phyloP scores from a whole-genome alignment of 2,329 filamentous ascomycete genomes.

The Apiospora marii region DNA sequence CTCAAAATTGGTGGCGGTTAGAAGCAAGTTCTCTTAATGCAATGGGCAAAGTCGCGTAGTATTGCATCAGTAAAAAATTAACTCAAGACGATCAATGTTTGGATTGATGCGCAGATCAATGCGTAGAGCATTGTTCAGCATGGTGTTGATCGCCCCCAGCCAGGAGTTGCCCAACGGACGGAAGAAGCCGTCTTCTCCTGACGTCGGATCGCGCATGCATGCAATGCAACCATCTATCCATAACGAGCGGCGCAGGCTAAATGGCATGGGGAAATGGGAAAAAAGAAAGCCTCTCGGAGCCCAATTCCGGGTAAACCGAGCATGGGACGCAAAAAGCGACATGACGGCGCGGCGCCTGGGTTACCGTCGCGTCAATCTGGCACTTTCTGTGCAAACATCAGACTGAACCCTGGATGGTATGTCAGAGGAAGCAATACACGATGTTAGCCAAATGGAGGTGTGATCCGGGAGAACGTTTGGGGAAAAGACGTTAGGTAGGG shows the following conservation, averaged over 20 bases:
- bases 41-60: neutral
- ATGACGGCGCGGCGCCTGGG: neutral
- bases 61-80: neutral
- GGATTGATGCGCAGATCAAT: neutral
- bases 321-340: neutral
- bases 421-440: neutral
- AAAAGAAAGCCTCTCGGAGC: neutral
- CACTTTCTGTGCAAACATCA: too few relatives aligned
- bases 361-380: neutral
- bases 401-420: neutral
- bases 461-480: neutral
- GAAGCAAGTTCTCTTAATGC: neutral
- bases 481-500: neutral
- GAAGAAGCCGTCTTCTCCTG: neutral
- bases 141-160: neutral
- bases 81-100: neutral
- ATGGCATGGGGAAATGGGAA: neutral
- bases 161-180: neutral
- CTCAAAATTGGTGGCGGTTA: neutral
- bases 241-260: slow-evolving; percentile 4
- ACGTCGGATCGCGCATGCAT: neutral
- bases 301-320: slow-evolving; percentile 6
- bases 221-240: neutral
- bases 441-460: neutral
- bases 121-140: neutral